Base-by-base conservation (phyloP, 495 filamentous ascomycete genomes). In the Aspergillus leporis region DNA sequence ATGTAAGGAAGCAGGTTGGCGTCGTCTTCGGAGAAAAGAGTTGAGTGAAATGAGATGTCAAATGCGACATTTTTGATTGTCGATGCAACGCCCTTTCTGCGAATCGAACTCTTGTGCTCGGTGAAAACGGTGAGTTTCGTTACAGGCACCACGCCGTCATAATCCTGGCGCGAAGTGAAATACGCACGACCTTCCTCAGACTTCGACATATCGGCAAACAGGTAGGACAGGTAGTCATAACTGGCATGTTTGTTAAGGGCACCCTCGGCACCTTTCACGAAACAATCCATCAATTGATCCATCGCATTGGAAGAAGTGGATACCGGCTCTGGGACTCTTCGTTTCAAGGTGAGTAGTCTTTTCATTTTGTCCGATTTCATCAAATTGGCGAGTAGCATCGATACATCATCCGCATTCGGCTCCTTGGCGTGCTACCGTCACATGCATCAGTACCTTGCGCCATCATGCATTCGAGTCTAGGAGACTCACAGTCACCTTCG, bases 381-480 rank as follows among this genome's bases (percentile, higher is more conserved):
- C 46, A 98, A 79, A 63, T 98, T 98, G 66, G 94, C 92, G 28
- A 98, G 80, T 13, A 98, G 84, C 92, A 97, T 98, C 30, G 89
- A 83, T 18, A 94, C 73, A 38, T 92, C 83, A 66, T 97, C 89
- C 43, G 91, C 92, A 71, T 92, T 93, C 46, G 85, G 74, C 63
- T 89, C 86, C 59, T 86, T 83, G 34, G 71, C 43, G 60, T 81
- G 83, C 86, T 89, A 53, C 5, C 25, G 14, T 13, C 16, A 21
- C 28, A 55, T 25, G 34, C 53, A 41, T 46, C 47, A 58, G 34
- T 56, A 66, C 41, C 25, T 25, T 46, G n/a, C 23, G 46, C 56
- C 41, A 32, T 22, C 22, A 56, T 16, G 3, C 25, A 41, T 43
- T 23, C 23, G 22, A 48, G 18, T 47, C 5, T n/a, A 22, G 18